Percentiles rank a stretch among this genome's conserved stretches.
These are phyloP conservation scores for Podospora pseudoanserina DNA, from an alignment of 495 filamentous ascomycete genomes.

Conservation along the genomic window DNA sequence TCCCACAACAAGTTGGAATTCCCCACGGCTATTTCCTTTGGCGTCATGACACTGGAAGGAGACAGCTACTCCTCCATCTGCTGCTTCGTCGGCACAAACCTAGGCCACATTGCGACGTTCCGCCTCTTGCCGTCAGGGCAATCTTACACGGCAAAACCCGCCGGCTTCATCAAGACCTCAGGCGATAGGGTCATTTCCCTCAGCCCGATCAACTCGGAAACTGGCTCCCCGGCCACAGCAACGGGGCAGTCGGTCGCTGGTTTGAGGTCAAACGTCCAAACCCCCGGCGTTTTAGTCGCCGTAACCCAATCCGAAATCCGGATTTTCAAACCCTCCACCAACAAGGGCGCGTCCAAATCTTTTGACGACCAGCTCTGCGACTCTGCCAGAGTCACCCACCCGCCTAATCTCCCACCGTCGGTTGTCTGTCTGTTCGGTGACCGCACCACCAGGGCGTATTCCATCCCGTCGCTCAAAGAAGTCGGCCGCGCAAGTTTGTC, in stretches of 20 bases:
- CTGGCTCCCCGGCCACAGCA: constrained; percentile 69
- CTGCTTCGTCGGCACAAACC: constrained; percentile 84
- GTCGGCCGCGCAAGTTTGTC: constrained; percentile 62
- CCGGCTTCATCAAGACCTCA: constrained; percentile 55
- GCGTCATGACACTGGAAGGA: constrained; percentile 85
- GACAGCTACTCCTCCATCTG: constrained; percentile 93
- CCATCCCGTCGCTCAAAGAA: constrained; percentile 81
- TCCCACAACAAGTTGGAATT: constrained; percentile 55
- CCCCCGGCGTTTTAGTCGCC: constrained; percentile 63
- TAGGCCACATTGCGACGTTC: constrained; percentile 80
- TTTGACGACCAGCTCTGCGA: constrained; percentile 82
- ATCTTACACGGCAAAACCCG: constrained; percentile 72
- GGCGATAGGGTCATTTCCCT: constrained; percentile 73
- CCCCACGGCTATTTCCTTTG: constrained; percentile 79
- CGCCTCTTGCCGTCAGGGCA: constrained; percentile 72
- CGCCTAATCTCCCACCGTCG: constrained; percentile 68
- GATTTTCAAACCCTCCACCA: constrained; percentile 78
- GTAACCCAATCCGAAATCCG: constrained; percentile 71
- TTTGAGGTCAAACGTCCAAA: constrained; percentile 63
- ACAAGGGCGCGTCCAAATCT: constrained; percentile 82
- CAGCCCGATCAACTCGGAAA: constrained; percentile 71
- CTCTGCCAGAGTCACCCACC: constrained; percentile 67
- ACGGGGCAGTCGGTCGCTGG: constrained; percentile 67
- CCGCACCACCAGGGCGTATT: constrained; percentile 71
- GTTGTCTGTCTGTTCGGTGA: constrained; percentile 81